A percentile compares a stretch with the other conserved stretches of the same genome.
phyloP scores from a whole-genome alignment of 2,329 filamentous ascomycete genomes.

The Scedosporium aurantiacum region DNA sequence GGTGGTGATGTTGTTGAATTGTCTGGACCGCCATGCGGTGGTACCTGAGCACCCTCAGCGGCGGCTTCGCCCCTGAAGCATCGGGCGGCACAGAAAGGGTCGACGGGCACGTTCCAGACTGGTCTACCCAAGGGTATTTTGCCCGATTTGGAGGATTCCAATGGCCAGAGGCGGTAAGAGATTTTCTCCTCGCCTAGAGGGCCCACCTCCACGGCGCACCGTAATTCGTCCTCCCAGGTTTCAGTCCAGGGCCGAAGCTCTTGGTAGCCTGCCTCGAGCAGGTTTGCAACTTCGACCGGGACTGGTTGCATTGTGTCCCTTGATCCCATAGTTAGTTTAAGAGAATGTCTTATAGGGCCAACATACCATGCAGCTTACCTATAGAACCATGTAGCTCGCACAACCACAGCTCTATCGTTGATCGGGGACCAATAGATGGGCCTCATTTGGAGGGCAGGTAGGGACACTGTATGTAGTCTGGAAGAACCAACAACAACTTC shows the following conservation, averaged over 20 bases:
- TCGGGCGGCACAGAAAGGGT: conserved; percentile 48
- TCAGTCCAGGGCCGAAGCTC: conserved; percentile 81
- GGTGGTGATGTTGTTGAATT: conserved; percentile 20
- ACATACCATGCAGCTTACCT: conserved; percentile 31
- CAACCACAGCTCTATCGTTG: conserved; percentile 73
- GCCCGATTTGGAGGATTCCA: conserved; percentile 15
- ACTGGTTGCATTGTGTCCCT: conserved; percentile 84
- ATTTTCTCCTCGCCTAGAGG: conserved; percentile 87
- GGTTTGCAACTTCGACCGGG: conserved; percentile 76
- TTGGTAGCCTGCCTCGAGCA: conserved; percentile 80
- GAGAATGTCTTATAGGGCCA: not conserved
- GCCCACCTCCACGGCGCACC: conserved; percentile 82
- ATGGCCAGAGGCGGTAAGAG: conserved; percentile 70
- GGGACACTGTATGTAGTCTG: conserved; percentile 76
- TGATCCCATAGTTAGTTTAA: not conserved
- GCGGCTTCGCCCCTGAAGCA: conserved; percentile 51
- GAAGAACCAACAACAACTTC: conserved; percentile 80
- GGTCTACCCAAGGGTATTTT: not conserved
- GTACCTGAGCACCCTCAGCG: conserved; percentile 32
- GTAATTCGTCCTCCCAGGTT: conserved; percentile 85
- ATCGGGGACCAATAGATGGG: conserved; percentile 97
- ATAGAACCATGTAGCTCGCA: conserved; percentile 94
- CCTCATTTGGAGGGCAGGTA: conserved; percentile 78
- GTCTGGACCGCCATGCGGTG: conserved; percentile 14
- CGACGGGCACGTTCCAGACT: conserved; percentile 10